phyloP scores from a whole-genome alignment of 306 rosid genomes.

The Astragalus membranaceus region DNA sequence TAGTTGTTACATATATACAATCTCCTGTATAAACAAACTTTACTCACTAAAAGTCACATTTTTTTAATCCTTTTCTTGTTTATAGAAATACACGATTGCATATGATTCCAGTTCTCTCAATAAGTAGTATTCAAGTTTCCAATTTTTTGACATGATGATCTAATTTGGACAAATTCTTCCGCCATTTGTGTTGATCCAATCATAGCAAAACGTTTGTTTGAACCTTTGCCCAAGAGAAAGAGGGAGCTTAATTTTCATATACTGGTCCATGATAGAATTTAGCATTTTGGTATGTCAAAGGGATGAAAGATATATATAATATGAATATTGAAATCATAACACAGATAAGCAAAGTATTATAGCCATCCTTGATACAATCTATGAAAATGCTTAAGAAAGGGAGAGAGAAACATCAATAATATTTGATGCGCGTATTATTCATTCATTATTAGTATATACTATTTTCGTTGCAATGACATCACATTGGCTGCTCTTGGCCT shows the following conservation, averaged over 20 bases:
- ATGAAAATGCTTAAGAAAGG: no score
- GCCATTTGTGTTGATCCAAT: neutral
- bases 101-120: neutral
- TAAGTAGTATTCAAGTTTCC: neutral
- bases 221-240: neutral
- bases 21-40: slow-evolving; percentile 1
- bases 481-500: neutral
- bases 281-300: neutral
- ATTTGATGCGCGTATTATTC: neutral
- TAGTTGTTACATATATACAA: neutral
- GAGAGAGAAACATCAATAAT: neutral
- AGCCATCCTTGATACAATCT: no score
- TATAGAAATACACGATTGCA: neutral
- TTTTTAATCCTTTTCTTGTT: neutral
- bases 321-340: neutral
- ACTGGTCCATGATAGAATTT: no score
- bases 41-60: neutral
- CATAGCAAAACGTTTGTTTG: neutral
- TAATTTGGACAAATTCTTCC: neutral
- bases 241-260: neutral
- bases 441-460: neutral
- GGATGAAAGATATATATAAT: neutral
- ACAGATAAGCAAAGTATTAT: neutral
- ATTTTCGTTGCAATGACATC: neutral
- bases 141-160: neutral